A percentile compares a stretch with the other conserved stretches of the same genome.
phyloP scores from a whole-genome alignment of 306 rosid genomes.

The cucumber (Cucumis sativus) region Cucumber_9930_V3 NC_026656.2:1836501-1837000 shows the following conservation, averaged over 20 bases:
- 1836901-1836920: constrained; percentile 32
- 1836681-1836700: constrained; percentile 59
- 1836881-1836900: constrained; percentile 73
- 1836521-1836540: too few species aligned
- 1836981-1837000: constrained; percentile 26
- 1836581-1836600: too few species aligned
- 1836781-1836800: constrained; percentile 85
- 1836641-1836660: too few species aligned
- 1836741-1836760: constrained; percentile 44
- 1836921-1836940: constrained; percentile 45
- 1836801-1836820: constrained; percentile 98
- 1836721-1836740: constrained; percentile 7
- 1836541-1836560: too few species aligned
- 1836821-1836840: constrained; percentile 94
- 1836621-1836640: too few species aligned
- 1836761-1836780: constrained; percentile 59
- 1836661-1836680: constrained; percentile 15
- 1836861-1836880: constrained; percentile 87
- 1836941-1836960: constrained; percentile 71
- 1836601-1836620: too few species aligned
- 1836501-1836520: too few species aligned
- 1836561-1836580: too few species aligned
- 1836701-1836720: constrained; percentile 23
- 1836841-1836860: constrained; percentile 98
- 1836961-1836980: constrained; percentile 57